A percentile compares a stretch with the other conserved stretches of the same genome.
These are phyloP conservation scores for Populus tremula DNA, from an alignment of 345 rosid genomes.

Conservation along the genomic window DNA sequence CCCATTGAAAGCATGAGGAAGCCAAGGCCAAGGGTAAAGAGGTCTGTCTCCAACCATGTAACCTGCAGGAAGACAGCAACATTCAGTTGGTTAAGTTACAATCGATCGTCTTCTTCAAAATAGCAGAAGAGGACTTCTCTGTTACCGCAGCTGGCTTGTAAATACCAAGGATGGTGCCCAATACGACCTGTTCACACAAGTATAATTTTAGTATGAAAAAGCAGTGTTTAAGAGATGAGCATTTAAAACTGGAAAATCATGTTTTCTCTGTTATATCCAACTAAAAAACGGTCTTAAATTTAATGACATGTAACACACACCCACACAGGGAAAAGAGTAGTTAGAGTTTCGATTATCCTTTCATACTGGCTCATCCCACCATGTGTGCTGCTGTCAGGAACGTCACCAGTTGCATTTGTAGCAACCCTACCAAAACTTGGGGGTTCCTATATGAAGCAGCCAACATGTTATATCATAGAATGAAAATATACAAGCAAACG, in stretches of 20 bases:
- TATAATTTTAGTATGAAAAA: background rate
- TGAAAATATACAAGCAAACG: background rate
- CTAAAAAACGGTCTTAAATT: background rate
- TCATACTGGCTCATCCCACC: slow-evolving; percentile 65
- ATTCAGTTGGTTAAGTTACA: slow-evolving; percentile 14
- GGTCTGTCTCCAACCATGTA: slow-evolving; percentile 90
- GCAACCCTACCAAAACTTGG: slow-evolving; percentile 56
- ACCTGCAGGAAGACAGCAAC: slow-evolving; percentile 45
- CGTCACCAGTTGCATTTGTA: slow-evolving; percentile 56
- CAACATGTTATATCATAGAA: slow-evolving; percentile 1
- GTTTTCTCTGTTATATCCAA: background rate
- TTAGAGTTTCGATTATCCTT: slow-evolving; percentile 74
- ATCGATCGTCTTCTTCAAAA: background rate
- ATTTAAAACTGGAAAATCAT: background rate
- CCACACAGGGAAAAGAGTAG: slow-evolving; percentile 90
- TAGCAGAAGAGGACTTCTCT: slow-evolving; percentile 12
- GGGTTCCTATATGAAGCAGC: slow-evolving; percentile 36
- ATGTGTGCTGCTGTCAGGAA: slow-evolving; percentile 43
- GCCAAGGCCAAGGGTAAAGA: slow-evolving; percentile 81
- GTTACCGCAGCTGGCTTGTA: slow-evolving; percentile 85
- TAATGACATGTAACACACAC: slow-evolving; percentile 38
- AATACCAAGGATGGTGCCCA: slow-evolving; percentile 88
- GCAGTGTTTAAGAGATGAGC: background rate
- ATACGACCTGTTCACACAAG: slow-evolving; percentile 52
- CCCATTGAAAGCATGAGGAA: slow-evolving; percentile 99